A percentile compares a stretch with the other conserved stretches of the same genome.
Evolutionary conservation across 768 basidiomycete genomes (phyloP).

Genomic region (Auricularia heimuer): DNA sequence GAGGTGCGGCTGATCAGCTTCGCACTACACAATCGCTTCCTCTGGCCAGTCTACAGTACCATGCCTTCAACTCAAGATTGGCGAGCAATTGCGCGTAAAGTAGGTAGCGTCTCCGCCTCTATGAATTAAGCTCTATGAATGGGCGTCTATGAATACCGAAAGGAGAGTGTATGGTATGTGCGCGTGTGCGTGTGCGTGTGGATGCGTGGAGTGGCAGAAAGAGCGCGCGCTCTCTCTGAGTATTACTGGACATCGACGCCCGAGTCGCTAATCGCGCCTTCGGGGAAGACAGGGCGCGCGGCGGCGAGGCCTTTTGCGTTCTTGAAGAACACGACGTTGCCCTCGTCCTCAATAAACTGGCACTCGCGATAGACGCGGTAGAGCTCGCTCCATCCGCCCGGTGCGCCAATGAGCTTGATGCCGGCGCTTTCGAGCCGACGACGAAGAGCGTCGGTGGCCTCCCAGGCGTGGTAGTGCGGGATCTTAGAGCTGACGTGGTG

Average conservation of each 20-base stretch:
- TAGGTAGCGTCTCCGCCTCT: no score
- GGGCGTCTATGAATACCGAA: no score
- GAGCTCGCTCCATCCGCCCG: constrained; percentile 67
- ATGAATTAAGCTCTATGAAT: no score
- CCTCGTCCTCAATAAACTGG: constrained; percentile 7
- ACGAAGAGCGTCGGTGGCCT: constrained; percentile 79
- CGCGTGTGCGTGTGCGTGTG: no score
- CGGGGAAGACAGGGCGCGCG: constrained; percentile 52
- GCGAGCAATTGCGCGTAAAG: no score
- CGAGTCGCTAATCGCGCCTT: constrained; percentile 51
- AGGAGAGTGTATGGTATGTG: no score
- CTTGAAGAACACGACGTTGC: constrained; percentile 6
- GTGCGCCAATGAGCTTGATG: constrained; percentile 55
- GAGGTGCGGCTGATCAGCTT: no score
- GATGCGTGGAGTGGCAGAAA: no score
- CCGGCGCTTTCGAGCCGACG: constrained; percentile 53
- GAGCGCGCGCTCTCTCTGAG: no score
- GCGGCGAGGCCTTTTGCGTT: constrained; percentile 38
- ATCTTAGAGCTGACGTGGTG: constrained; percentile 95
- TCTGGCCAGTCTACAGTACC: no score
- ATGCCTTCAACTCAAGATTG: no score
- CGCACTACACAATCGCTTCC: no score
- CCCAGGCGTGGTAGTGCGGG: constrained; percentile 93
- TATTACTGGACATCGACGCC: constrained; percentile 44
- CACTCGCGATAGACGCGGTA: constrained; percentile 7